Percentiles rank a stretch among this genome's conserved stretches.
Evolutionary conservation across 2,329 filamentous ascomycete species (phyloP).

Genomic region (Venturia effusa): DNA sequence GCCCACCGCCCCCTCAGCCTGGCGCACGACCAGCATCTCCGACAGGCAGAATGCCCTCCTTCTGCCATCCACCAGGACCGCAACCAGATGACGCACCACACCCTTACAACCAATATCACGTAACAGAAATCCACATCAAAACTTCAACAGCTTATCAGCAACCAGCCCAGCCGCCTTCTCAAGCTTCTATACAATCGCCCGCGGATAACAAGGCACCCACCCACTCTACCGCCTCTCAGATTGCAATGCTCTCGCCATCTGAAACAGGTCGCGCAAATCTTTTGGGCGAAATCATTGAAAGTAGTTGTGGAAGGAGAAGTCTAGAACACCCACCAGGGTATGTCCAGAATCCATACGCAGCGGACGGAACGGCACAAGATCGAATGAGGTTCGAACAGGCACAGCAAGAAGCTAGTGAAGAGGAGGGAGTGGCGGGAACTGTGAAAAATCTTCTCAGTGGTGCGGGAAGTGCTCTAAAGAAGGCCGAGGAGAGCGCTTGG

Average conservation of each 20-base stretch:
- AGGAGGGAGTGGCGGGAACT: conserved; percentile 20
- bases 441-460: conserved; percentile 15
- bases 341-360: conserved; percentile 34
- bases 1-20: conserved; percentile 25
- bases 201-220: conserved; percentile 26
- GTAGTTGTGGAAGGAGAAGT: conserved; percentile 14
- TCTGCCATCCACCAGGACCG: conserved; percentile 24
- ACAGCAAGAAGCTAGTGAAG: conserved; percentile 19
- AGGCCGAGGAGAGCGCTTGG: conserved; percentile 11
- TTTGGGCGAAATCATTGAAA: conserved; percentile 14
- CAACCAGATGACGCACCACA: conserved; percentile 31
- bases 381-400: conserved; percentile 22
- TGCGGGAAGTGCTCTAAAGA: conserved; percentile 20
- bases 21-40: conserved; percentile 17
- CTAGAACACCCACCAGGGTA: conserved; percentile 38
- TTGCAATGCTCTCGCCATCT: conserved; percentile 13
- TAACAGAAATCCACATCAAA: conserved; percentile 5
- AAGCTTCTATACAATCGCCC: conserved; percentile 30
- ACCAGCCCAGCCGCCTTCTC: conserved; percentile 22
- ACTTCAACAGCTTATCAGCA: conserved; percentile 23
- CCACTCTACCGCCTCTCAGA: conserved; percentile 23
- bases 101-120: background rate
- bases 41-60: conserved; percentile 12
- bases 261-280: conserved; percentile 14
- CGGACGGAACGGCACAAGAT: conserved; percentile 27